Percentiles rank a stretch among this genome's conserved stretches.
Evolutionary conservation across 2,329 filamentous ascomycete genomes (phyloP).

Genomic region (Fusarium verrucosum): DNA sequence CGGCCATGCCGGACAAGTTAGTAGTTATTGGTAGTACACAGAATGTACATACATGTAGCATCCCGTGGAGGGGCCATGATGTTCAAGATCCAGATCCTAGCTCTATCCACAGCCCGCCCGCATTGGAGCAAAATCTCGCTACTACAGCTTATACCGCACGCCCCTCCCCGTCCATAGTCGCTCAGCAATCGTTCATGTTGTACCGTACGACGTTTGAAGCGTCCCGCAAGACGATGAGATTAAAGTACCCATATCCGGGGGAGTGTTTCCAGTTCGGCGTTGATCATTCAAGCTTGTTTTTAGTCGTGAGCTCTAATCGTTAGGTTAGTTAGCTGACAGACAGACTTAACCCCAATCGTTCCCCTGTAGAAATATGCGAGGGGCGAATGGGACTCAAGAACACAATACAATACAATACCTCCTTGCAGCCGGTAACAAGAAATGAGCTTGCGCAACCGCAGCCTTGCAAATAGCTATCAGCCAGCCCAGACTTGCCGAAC

Average conservation of each 20-base stretch:
- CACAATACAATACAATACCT: conserved; percentile 17
- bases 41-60: conserved; percentile 37
- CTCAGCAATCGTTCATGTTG: conserved; percentile 15
- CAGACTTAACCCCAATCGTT: not conserved
- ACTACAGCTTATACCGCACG: conserved; percentile 3
- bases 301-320: conserved; percentile 5
- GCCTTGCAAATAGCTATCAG: conserved; percentile 23
- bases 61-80: conserved; percentile 37
- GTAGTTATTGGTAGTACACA: conserved; percentile 29
- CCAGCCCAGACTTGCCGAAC: conserved; percentile 33
- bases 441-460: conserved; percentile 30
- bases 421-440: conserved; percentile 31
- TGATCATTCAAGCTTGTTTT: conserved; percentile 13
- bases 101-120: conserved; percentile 20
- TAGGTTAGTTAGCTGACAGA: too few relatives aligned
- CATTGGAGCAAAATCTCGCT: conserved; percentile 23
- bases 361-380: not conserved
- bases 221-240: conserved; percentile 26
- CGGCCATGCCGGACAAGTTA: conserved; percentile 38
- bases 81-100: conserved; percentile 42
- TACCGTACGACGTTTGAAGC: conserved; percentile 20
- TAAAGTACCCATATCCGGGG: conserved; percentile 21
- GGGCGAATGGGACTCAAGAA: not conserved
- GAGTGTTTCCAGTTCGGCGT: conserved; percentile 45
- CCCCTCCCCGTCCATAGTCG: conserved; percentile 13